Conservation (phyloP, 2,329 filamentous ascomycete genomes). For the Aspergillus pseudoglaucus region DNA sequence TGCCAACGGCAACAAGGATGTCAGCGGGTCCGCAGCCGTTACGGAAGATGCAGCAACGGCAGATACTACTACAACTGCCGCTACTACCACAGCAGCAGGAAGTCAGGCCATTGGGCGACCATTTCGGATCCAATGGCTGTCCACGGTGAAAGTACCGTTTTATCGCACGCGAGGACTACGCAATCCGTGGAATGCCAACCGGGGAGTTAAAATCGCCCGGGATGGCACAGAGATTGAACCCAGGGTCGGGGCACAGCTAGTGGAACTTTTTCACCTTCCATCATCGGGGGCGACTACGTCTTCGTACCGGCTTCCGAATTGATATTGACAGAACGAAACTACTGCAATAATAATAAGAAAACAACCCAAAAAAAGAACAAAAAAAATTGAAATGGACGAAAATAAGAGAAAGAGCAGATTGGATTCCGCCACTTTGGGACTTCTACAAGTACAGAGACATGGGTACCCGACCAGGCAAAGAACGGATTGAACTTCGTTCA, state of each 20-base stretch:
- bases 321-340: not conserved
- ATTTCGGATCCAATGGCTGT: constrained; percentile 86
- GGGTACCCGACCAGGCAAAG: no score
- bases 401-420: not conserved
- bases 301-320: not conserved
- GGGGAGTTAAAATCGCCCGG: constrained; percentile 91
- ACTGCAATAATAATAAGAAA: not conserved
- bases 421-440: not conserved
- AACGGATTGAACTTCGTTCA: no score
- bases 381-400: not conserved
- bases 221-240: constrained; percentile 93
- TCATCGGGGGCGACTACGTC: constrained; percentile 1
- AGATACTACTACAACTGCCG: not conserved
- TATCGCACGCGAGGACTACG: constrained; percentile 79
- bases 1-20: constrained; percentile 35
- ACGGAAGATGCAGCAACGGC: constrained; percentile 35
- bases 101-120: constrained; percentile 79
- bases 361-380: not conserved
- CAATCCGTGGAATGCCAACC: constrained; percentile 91
- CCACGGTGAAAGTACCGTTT: constrained; percentile 75
- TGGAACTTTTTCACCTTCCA: constrained; percentile 67
- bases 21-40: constrained; percentile 37
- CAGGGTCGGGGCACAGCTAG: constrained; percentile 65
- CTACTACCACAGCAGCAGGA: constrained; percentile 15
- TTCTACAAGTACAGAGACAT: no score